phyloP scores from a whole-genome alignment of 1,284 basidiomycete genomes.

The Kalmanozyma brasiliensis region DNA sequence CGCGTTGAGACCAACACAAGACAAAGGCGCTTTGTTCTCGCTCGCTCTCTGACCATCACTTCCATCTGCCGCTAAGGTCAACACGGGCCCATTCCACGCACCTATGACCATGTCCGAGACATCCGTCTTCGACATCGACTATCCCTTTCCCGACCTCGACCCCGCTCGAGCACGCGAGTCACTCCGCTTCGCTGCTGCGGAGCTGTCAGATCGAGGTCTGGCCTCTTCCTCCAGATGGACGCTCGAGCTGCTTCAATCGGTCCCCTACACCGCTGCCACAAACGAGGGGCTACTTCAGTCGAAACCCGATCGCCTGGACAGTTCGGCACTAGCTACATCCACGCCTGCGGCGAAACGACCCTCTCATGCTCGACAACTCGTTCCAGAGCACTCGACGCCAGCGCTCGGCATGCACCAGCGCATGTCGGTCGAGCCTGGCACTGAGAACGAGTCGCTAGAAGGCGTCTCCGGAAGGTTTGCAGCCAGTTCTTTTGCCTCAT shows the following conservation, averaged over 20 bases:
- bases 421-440: slow-evolving; percentile 36
- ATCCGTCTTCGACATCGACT: slow-evolving; percentile 44
- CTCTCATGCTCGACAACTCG: slow-evolving; percentile 10
- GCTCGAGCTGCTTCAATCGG: slow-evolving; percentile 54
- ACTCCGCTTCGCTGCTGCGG: slow-evolving; percentile 38
- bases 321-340: slow-evolving; percentile 18
- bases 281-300: slow-evolving; percentile 3
- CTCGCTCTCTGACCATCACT: too few species aligned
- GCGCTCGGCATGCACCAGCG: slow-evolving; percentile 52
- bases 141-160: slow-evolving; percentile 49
- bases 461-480: slow-evolving; percentile 34
- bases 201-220: slow-evolving; percentile 49
- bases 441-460: slow-evolving; percentile 19
- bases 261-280: slow-evolving; percentile 16
- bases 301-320: slow-evolving; percentile 6
- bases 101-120: slow-evolving; percentile 23
- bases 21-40: too few species aligned
- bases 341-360: slow-evolving; percentile 41
- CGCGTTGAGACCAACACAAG: too few species aligned
- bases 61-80: too few species aligned
- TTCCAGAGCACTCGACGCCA: slow-evolving; percentile 64
- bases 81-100: not conserved
- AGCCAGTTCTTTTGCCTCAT: slow-evolving; percentile 19
- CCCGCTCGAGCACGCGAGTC: slow-evolving; percentile 33
- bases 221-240: slow-evolving; percentile 55